These are phyloP conservation scores for Gonapodya prolifera DNA, from an alignment of 192 early-diverging fungal genomes.

Conservation along the genomic window DNA sequence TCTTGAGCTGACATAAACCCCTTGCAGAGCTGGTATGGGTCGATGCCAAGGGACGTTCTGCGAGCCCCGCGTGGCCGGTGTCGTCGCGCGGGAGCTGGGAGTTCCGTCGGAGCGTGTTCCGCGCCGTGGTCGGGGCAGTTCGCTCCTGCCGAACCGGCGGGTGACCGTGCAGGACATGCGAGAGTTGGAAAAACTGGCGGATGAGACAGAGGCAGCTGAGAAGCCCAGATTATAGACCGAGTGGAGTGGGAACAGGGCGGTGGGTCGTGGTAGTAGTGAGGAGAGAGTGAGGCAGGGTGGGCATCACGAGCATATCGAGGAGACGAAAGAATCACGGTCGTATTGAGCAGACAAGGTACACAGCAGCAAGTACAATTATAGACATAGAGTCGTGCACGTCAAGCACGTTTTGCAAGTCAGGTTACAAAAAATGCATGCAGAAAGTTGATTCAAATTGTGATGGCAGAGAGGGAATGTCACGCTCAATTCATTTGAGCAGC, in stretches of 20 bases:
- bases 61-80: conserved; percentile 20
- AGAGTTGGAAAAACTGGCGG: conserved; percentile 11
- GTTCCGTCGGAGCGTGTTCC: conserved; percentile 19
- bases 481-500: neutral
- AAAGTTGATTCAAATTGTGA: no score
- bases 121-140: conserved; percentile 19
- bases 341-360: no score
- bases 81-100: conserved; percentile 24
- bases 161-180: conserved; percentile 23
- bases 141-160: conserved; percentile 26
- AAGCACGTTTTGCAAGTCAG: no score
- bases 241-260: conserved; percentile 1
- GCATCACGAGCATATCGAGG: no score
- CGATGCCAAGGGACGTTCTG: conserved; percentile 32
- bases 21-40: conserved; percentile 36
- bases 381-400: no score
- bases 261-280: no score
- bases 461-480: no score
- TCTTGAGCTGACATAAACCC: no score
- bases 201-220: neutral
- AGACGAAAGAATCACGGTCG: no score
- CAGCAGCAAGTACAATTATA: no score
- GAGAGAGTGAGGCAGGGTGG: no score
- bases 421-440: no score
- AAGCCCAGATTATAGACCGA: conserved; percentile 1